These are phyloP conservation scores for Cicer chorassanicum DNA, from an alignment of 306 rosid genomes.

Conservation along the genomic window DNA sequence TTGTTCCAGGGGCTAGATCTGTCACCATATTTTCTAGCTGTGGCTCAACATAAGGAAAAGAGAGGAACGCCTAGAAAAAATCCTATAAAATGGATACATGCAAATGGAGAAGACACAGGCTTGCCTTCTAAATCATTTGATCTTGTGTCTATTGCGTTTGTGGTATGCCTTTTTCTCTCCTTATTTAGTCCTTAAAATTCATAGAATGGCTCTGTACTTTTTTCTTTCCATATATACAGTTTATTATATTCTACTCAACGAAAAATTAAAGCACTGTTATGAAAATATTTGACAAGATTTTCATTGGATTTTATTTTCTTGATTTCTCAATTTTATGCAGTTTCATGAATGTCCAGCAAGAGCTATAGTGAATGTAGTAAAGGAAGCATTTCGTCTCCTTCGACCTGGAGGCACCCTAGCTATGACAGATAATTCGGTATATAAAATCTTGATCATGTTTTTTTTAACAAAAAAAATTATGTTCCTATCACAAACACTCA, in stretches of 20 bases:
- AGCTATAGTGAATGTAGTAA: slow-evolving; percentile 56
- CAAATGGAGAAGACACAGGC: slow-evolving; percentile 70
- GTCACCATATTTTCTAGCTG: slow-evolving; percentile 76
- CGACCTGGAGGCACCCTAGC: slow-evolving; percentile 72
- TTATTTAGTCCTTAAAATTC: slow-evolving; percentile 3
- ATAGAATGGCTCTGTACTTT: neutral
- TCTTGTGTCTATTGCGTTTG: slow-evolving; percentile 58
- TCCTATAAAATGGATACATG: slow-evolving; percentile 69
- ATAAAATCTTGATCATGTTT: neutral
- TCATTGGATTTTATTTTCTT: slow-evolving; percentile 19
- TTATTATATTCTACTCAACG: slow-evolving; percentile 7
- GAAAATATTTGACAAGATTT: neutral
- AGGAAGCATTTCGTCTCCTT: slow-evolving; percentile 73
- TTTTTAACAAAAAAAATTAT: neutral
- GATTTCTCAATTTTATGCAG: slow-evolving; percentile 46
- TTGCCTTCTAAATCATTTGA: slow-evolving; percentile 64
- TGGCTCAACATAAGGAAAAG: slow-evolving; percentile 67
- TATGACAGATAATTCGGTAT: slow-evolving; percentile 65
- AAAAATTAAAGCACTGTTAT: slow-evolving; percentile 1
- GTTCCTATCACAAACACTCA: slow-evolving; percentile 41
- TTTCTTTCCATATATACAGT: neutral
- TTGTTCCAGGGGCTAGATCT: slow-evolving; percentile 68
- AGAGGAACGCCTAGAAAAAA: slow-evolving; percentile 47
- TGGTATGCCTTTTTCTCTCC: slow-evolving; percentile 50
- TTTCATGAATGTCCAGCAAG: slow-evolving; percentile 70